Evolutionary conservation across 139 green algal genomes (phyloP), one percentile per base, ranked within the genome.

Genomic region (Chlamydomonas incerta): DNA sequence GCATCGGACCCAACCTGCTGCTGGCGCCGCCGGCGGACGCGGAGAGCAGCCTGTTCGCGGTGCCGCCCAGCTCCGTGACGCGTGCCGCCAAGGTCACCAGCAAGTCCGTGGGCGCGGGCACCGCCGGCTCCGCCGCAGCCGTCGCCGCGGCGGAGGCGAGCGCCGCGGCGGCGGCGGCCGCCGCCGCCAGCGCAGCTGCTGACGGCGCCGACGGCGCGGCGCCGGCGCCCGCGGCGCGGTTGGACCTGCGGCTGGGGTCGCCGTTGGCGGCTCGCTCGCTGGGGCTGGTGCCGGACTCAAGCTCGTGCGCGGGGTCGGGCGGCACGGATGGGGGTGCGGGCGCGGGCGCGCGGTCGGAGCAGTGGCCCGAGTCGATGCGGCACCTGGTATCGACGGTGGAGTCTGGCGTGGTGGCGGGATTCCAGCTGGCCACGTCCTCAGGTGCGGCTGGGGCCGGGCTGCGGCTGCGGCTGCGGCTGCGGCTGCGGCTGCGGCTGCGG

Each of bases 1-100:
- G 90, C 21, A 84, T 88, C 0, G 97, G 97, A 0, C 94, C 97
- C 31, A 98, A 98, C 90, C 9, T 98, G 46, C 93, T 99, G 29
- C 90, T 99, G 17, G 69, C 84, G 31, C 76, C 79, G 29, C 63
- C 55, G 58, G 29, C 34, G 23, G 72, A 6, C 47, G 35, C 23
- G 67, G 26, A 13, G 50, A 65, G 33, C 58, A 93, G 74, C 65
- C 88, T 96, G 21, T 96, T 94, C 79, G 88, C 91, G 46, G 71
- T 90, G 65, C 80, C 91, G 0, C 26, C 80, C 1, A 65, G 71
- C 23, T 24, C 69, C 10, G 83, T 96, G 0, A 70, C 92, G 6
- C 85, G 76, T 9, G 74, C 91, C 50, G 74, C 80, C 41, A 91
- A 90, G 66, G 85, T 41, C 2, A 69, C 85, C 50, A 33, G 33